Evolutionary conservation across 768 basidiomycete species (phyloP).

Genomic region (Amanita phalloides): DNA sequence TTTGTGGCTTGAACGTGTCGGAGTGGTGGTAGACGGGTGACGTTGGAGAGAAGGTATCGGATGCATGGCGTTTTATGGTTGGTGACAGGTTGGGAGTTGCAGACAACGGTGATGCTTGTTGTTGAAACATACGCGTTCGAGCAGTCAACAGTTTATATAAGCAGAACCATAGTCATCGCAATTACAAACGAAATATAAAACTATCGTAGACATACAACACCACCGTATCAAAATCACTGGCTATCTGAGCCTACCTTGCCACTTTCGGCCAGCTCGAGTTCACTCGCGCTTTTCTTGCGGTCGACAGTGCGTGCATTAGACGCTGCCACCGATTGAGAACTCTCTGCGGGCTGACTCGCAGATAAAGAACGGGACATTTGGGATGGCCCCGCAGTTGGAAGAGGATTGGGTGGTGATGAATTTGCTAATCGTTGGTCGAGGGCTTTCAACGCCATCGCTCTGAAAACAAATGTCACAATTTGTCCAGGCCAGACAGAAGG

Average conservation of each 20-base stretch:
- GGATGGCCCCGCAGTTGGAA: conserved; percentile 20
- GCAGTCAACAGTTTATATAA: conserved; percentile 1
- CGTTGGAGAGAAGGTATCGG: not conserved
- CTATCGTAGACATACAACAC: conserved; percentile 4
- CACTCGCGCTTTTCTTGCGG: conserved; percentile 24
- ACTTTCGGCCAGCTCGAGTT: conserved; percentile 22
- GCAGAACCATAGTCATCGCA: not conserved
- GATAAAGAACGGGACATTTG: conserved; percentile 21
- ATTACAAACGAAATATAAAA: not conserved
- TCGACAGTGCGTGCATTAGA: conserved; percentile 10
- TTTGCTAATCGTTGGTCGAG: conserved; percentile 87
- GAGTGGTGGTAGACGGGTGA: not conserved
- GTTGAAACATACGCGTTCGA: not conserved
- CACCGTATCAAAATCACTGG: conserved; percentile 13
- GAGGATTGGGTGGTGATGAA: conserved; percentile 30
- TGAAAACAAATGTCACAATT: conserved; percentile 19
- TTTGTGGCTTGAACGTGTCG: conserved; percentile 1
- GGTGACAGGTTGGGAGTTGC: not conserved
- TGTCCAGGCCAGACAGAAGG: not conserved
- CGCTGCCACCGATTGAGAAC: conserved; percentile 14
- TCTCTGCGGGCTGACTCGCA: conserved; percentile 19
- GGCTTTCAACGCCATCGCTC: conserved; percentile 93
- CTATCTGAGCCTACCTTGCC: conserved; percentile 20
- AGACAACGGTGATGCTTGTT: not conserved
- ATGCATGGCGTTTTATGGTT: not conserved